Base-by-base conservation (phyloP, 1,284 basidiomycete species). In the Filobasidium uniguttulatum region DNA sequence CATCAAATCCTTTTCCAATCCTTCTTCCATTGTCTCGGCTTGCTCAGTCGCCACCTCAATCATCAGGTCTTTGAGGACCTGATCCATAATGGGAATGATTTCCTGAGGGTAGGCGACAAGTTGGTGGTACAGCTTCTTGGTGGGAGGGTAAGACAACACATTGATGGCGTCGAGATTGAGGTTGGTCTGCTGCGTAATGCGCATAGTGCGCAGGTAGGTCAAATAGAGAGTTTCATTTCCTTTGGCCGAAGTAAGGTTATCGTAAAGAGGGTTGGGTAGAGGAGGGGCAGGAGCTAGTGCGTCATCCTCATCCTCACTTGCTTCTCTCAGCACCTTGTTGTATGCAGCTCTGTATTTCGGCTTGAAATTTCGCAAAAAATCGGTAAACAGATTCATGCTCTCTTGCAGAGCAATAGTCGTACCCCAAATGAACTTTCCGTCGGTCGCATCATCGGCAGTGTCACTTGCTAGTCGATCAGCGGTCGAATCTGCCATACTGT, bases 31-130 rank as follows among this genome's bases (percentile, higher is more conserved):
- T 0, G 78, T 81, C 53, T 78, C 75, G 61, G 82, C 77, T 62
- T 93, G 87, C 57, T 81, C 73, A 49, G 89, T 82, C 0, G 83
- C 83, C 26, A 82, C 61, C 56, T 86, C 83, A 44, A 88, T 69
- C 82, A 93, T 83, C 49, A 85, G 69, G 62, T 97, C 91, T 68
- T 91, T 88, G 57, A 97, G 72, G 0, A 90, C 83, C 62, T 91
- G 87, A 74, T 98, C 94, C 82, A 96, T 90, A 47, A 88, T 86
- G 2, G 93, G 93, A 36, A 98, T 78, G 46, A 97, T 81, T 72
- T 98, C 93, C 67, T 96, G 90, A 0, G 93, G 94, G 66, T 93
- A 98, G 63, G 89, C 90, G 57, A 82, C 68, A 12, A 97, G 72
- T 61, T 86, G 84, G 36, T 72, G 71, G 63, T 85, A 78, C 12